Evolutionary conservation across 2,329 filamentous ascomycete genomes (phyloP).

Genomic region (Aspergillus sp.): DNA sequence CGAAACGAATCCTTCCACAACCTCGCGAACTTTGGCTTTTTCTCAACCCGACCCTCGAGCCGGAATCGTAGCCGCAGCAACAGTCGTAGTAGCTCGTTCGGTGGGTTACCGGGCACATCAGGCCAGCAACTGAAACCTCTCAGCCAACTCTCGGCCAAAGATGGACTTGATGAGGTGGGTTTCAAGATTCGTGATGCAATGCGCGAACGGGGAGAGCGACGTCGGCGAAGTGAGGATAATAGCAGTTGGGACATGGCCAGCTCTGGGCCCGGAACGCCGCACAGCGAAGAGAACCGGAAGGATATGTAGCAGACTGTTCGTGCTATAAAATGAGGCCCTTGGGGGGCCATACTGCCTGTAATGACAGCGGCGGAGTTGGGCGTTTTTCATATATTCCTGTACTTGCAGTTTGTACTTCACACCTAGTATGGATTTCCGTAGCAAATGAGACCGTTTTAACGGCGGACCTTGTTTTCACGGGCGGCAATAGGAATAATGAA

Average conservation of each 20-base stretch:
- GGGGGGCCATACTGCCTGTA: conserved; percentile 3
- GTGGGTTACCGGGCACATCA: conserved; percentile 10
- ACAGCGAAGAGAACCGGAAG: conserved; percentile 38
- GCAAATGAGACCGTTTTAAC: conserved; percentile 1
- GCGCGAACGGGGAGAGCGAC: conserved; percentile 20
- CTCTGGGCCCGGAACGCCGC: conserved; percentile 37
- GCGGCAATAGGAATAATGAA: background rate
- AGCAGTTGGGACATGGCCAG: conserved; percentile 42
- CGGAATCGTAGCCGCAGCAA: conserved; percentile 17
- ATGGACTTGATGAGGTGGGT: conserved; percentile 18
- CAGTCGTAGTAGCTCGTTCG: conserved; percentile 17
- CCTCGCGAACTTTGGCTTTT: conserved; percentile 82
- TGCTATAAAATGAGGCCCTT: conserved; percentile 1
- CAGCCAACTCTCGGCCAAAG: conserved; percentile 16
- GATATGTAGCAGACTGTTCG: conserved; percentile 26
- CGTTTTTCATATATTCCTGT: conserved; percentile 8
- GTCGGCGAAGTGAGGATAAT: conserved; percentile 17
- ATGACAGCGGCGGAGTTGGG: conserved; percentile 23
- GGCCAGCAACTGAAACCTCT: conserved; percentile 17
- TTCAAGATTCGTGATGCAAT: conserved; percentile 20
- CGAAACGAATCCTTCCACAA: conserved; percentile 94
- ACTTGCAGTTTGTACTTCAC: conserved; percentile 1
- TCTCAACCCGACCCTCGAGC: conserved; percentile 70
- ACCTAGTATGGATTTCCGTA: conserved; percentile 1
- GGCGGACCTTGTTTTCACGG: no score